Evolutionary conservation across 2,329 filamentous ascomycete species (phyloP).

Genomic region (Fusarium graminum): DNA sequence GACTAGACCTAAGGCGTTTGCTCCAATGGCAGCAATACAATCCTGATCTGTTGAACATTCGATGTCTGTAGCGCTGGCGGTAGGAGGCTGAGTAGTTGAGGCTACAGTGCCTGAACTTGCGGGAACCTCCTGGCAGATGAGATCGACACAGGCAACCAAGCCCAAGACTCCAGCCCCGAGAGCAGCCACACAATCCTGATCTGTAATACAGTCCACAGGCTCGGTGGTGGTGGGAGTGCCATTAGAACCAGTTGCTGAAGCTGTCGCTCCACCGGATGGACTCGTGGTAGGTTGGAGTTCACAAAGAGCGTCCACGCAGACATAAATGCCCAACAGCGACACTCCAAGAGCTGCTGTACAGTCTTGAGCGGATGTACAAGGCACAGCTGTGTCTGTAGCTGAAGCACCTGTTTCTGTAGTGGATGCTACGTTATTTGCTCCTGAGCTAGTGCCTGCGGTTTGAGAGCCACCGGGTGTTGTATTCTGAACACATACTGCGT

Average conservation of each 20-base stretch:
- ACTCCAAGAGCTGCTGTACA: conserved; percentile 19
- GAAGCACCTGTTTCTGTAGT: neutral
- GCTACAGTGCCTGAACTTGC: neutral
- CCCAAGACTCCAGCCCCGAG: conserved; percentile 3
- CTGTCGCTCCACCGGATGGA: neutral
- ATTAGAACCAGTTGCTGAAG: conserved; percentile 3
- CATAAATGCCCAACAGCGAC: conserved; percentile 15
- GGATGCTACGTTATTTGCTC: neutral
- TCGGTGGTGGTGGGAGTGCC: neutral
- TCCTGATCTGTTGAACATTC: conserved; percentile 19
- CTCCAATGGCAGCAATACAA: conserved; percentile 5
- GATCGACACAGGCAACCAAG: conserved; percentile 6
- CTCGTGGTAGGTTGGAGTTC: conserved; percentile 11
- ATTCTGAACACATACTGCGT: neutral
- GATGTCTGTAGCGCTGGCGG: neutral
- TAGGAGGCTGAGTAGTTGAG: neutral
- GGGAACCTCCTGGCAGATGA: conserved; percentile 11
- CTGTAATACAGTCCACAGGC: conserved; percentile 9
- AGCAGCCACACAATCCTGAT: conserved; percentile 9
- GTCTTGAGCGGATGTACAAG: conserved; percentile 4
- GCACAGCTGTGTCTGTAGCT: neutral
- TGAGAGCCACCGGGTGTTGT: neutral
- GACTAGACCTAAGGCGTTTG: conserved; percentile 10
- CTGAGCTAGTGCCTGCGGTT: neutral
- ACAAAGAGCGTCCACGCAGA: conserved; percentile 21